Evolutionary conservation across 2,329 filamentous ascomycete genomes (phyloP), one percentile per base, ranked within the genome.

Genomic region (Cladophialophora carrionii): DNA sequence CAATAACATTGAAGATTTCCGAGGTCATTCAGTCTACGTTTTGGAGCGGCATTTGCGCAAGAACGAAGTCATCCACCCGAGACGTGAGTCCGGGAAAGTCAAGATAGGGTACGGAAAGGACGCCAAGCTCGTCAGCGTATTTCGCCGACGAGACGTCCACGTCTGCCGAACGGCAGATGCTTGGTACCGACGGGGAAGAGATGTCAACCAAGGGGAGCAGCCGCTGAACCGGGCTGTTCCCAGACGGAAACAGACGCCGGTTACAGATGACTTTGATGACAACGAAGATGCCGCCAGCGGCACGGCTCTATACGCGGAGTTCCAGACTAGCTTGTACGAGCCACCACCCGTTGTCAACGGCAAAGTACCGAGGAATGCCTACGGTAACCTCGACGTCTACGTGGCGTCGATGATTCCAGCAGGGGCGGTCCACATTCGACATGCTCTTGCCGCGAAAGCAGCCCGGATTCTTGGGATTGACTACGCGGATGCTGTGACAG

Each of bases 161-260:
- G 73, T 87, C 4, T 92, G 92, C 1, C 86, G 88, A 67, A 96
- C 88, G 67, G 88, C 87, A 2, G 92, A 96, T 70, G 92, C 90
- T 68, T 99, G 95, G 96, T 97, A 95, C 76, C 87, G 93, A 1
- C 78, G 94, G 65, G 95, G 95, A 0, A 84, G 92, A 29, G 88
- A 92, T 68, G 86, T 99, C 7, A 91, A 87, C 70, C 78, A 86
- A 0, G 87, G 89, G 14, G 91, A 96, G 75, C 89, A 95, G 62
- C 91, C 95, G 0, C 83, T 90, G 14, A 98, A 96, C 74, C 88
- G 89, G 74, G 78, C 91, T 1, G 80, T 83, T 0, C 83, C 74
- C 3, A 84, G 72, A 76, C 79, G 70, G 76, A 68, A 73, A 76
- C 72, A 74, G 70, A 65, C 32, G 1, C 29, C 22, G 41, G 46